Evolutionary conservation across 495 filamentous ascomycete species (phyloP), one percentile per base, ranked within the genome.

Genomic region (Talaromyces thailandensis): DNA sequence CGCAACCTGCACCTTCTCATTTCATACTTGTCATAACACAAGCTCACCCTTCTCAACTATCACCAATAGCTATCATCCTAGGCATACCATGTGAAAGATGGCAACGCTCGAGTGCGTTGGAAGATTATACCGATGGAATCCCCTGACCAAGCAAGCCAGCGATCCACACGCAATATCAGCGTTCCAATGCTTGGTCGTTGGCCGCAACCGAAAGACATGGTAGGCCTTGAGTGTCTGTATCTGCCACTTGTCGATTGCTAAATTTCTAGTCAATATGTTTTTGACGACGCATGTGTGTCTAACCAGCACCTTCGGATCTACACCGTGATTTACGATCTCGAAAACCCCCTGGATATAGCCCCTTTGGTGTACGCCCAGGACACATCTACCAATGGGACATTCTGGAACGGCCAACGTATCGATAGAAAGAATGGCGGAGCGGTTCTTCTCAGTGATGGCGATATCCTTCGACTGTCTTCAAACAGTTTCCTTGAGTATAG

Each of bases 321-420:
- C 69, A 82, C 81, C 1, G 73, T 88, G 25, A 64, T 81, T 3
- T 84, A 79, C 64, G 78, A 83, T 58, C 50, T 66, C 23, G 72
- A 76, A 2, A 67, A 73, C 18, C 62, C 66, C 0, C 40, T 66
- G 1, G 66, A 70, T 4, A 67, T 80, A 1, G 65, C 73, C 1
- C 82, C 83, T 0, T 68, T 88, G 29, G 74, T 88, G 5, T 89
- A 87, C 58, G 83, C 83, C 23, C 76, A 86, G 48, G 84, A 89
- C 61, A 68, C 83, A 6, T 88, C 86, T 3, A 66, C 67, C 6
- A 86, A 85, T 64, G 84, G 85, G 2, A 84, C 81, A 0, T 72
- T 68, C 29, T 78, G 86, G 72, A 83, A 86, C 60, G 72, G 69
- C 2, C 65, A 68, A 25, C 68, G 72, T 3, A 79, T 85, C 64